Conservation (phyloP, 441 rosid genomes). For the Gossypium lobatum region DNA sequence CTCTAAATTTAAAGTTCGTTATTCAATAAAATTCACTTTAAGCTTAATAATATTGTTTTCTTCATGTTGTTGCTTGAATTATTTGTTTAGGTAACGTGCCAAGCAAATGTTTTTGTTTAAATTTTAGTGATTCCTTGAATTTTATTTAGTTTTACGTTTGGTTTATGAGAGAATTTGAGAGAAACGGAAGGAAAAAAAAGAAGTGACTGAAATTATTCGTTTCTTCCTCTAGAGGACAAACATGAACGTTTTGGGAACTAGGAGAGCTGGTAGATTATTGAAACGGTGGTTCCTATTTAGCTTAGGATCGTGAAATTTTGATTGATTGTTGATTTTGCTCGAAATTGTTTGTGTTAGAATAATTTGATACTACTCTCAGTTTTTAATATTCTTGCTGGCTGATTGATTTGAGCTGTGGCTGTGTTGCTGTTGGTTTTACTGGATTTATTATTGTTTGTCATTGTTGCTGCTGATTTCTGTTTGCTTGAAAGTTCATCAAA, state of each 20-base stretch:
- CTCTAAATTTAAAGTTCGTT: slow-evolving; percentile 61
- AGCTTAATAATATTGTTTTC: not conserved
- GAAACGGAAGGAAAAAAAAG: not conserved
- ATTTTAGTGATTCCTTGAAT: not conserved
- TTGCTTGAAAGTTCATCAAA: not conserved
- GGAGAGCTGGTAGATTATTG: not conserved
- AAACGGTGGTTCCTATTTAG: not conserved
- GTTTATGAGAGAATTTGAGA: not conserved
- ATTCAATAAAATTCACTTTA: slow-evolving; percentile 19
- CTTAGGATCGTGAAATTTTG: not conserved
- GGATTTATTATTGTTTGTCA: not conserved
- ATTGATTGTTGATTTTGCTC: not conserved
- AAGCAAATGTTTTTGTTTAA: slow-evolving; percentile 3
- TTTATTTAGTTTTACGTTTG: slow-evolving; percentile 12
- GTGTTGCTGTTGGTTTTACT: not conserved
- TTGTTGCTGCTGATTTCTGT: not conserved
- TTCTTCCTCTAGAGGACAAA: not conserved
- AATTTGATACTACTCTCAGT: not conserved
- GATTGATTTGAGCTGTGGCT: not conserved
- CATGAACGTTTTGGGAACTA: not conserved
- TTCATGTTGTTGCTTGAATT: slow-evolving; percentile 1
- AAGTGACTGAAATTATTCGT: slow-evolving; percentile 8
- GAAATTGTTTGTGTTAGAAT: not conserved
- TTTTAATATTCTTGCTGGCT: not conserved
- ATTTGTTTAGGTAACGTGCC: slow-evolving; percentile 18